A percentile compares a stretch with the other conserved stretches of the same genome.
phyloP scores from a whole-genome alignment of 768 basidiomycete genomes.

The Chalciporus piperatus region DNA sequence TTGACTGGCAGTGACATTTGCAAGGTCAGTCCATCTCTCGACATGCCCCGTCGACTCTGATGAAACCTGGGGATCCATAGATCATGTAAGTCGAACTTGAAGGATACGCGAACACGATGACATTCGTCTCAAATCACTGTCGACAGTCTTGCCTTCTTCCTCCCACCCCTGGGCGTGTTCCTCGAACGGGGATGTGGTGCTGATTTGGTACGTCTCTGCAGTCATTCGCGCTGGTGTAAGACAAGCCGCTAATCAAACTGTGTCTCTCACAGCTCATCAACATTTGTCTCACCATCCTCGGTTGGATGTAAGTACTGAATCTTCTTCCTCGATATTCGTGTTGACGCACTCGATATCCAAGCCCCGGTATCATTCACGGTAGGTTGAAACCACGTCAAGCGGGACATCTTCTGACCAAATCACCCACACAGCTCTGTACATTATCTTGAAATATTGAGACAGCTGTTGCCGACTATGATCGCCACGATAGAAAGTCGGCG shows the following conservation, averaged over 20 bases:
- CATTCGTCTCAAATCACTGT: slow-evolving; percentile 12
- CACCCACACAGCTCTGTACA: slow-evolving; percentile 61
- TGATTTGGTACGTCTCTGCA: slow-evolving; percentile 57
- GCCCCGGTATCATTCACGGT: slow-evolving; percentile 79
- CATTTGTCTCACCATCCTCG: slow-evolving; percentile 73
- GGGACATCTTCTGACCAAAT: slow-evolving; percentile 6
- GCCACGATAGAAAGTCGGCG: not conserved
- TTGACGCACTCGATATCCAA: slow-evolving; percentile 28
- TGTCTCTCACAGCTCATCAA: slow-evolving; percentile 53
- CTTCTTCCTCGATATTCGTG: not conserved
- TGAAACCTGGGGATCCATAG: slow-evolving; percentile 27
- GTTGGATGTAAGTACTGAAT: slow-evolving; percentile 60
- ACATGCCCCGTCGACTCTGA: not conserved
- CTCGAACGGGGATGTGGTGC: slow-evolving; percentile 80
- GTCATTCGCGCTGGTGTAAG: not conserved
- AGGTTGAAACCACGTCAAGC: not conserved
- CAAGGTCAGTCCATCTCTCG: slow-evolving; percentile 49
- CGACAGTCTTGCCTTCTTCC: slow-evolving; percentile 59
- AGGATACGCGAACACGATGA: not conserved
- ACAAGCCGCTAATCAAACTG: not conserved
- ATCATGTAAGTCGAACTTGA: slow-evolving; percentile 44
- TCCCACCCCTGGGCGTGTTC: slow-evolving; percentile 87
- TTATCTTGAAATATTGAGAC: slow-evolving; percentile 69
- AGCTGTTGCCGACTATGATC: not conserved
- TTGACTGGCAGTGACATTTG: slow-evolving; percentile 73